These are phyloP conservation scores for Xylaria sp. DNA, from an alignment of 2,329 filamentous ascomycete genomes.

Conservation along the genomic window DNA sequence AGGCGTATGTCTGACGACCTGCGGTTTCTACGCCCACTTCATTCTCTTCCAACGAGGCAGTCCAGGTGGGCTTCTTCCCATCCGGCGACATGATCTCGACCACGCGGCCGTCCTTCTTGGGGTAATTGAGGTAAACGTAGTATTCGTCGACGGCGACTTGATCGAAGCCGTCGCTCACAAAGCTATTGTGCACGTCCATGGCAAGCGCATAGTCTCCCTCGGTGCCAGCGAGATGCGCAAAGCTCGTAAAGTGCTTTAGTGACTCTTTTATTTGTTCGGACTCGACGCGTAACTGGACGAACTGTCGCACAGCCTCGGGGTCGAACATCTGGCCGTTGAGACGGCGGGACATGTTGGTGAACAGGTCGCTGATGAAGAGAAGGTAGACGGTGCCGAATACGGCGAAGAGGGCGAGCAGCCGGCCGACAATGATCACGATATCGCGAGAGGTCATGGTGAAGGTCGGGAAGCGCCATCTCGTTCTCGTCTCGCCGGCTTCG, in stretches of 20 bases:
- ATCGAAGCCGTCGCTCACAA: constrained; percentile 78
- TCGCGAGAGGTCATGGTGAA: constrained; percentile 57
- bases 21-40: constrained; percentile 71
- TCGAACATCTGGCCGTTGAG: constrained; percentile 80
- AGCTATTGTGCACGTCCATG: constrained; percentile 83
- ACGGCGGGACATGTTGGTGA: constrained; percentile 72
- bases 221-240: constrained; percentile 92
- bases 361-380: constrained; percentile 86
- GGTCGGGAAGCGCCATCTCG: constrained; percentile 50
- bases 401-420: constrained; percentile 78
- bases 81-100: constrained; percentile 82
- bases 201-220: constrained; percentile 90
- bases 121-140: constrained; percentile 93
- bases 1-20: constrained; percentile 77
- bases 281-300: constrained; percentile 79
- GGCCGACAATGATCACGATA: constrained; percentile 72
- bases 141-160: constrained; percentile 81
- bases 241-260: constrained; percentile 80
- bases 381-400: constrained; percentile 84
- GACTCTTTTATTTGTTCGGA: constrained; percentile 75
- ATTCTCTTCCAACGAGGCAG: constrained; percentile 85
- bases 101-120: constrained; percentile 77
- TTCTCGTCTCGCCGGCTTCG: constrained; percentile 43
- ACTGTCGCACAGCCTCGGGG: constrained; percentile 81
- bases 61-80: constrained; percentile 73